Evolutionary conservation across 2,329 filamentous ascomycete genomes (phyloP), one percentile per base, ranked within the genome.

Genomic region (Fusarium verticillioides): DNA sequence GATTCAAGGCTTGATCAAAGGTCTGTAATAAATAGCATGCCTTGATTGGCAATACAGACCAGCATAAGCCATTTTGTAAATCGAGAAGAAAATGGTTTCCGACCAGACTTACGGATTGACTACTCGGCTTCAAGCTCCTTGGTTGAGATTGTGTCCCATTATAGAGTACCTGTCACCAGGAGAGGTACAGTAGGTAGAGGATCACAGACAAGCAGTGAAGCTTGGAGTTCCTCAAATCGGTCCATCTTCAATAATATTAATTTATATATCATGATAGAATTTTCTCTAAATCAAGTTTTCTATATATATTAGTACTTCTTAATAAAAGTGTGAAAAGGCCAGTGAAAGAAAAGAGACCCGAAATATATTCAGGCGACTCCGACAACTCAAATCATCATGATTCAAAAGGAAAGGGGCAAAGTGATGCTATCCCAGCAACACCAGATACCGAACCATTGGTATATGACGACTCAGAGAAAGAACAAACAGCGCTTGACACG

Each of bases 331-430:
- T 23, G 3, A 4, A 23, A 8, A 7, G 0, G 37, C 9, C 18
- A 2, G n/a, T 26, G 4, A 21, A 8, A 21, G 32, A 21, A 26
- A 10, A 10, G 3, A 3, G 2, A 7, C 12, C 18, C 2, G 7
- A 11, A 9, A 15, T 5, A 0, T 5, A 21, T 16, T 9, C 18
- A 3, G 7, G 3, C 18, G 11, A 26, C 10, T 23, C 16, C 0
- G 2, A 0, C 15, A 34, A 50, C 7, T 12, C n/a, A 18, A 2
- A 30, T 7, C 30, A 34, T 19, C n/a, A 13, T 16, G 10, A 10
- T 12, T 13, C 21, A 18, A 50, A 34, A 34, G 30, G 21, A 23
- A 19, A n/a, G 19, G 16, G 15, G 21, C 15, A 34, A 9, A 23
- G 21, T 23, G 10, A 13, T 9, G 7, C 34, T 50, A 5, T 19